Evolutionary conservation across 1,284 basidiomycete species (phyloP).

Genomic region (Cryptococcus amylolentus): DNA sequence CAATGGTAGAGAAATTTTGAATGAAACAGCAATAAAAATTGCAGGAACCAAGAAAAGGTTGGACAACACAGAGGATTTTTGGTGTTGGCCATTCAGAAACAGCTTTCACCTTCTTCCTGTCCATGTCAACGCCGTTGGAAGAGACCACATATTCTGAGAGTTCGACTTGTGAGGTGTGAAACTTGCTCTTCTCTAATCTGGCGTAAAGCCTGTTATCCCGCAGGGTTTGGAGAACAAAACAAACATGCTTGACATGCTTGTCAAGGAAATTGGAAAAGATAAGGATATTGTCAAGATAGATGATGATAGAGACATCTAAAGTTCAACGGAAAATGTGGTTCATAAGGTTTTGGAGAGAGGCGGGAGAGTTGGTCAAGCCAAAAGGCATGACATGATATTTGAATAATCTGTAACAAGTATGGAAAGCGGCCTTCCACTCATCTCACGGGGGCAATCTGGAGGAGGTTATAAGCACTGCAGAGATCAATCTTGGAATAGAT

Average conservation of each 20-base stretch:
- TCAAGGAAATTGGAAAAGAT: constrained; percentile 52
- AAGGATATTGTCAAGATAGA: constrained; percentile 48
- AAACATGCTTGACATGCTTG: constrained; percentile 33
- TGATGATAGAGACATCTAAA: constrained; percentile 32
- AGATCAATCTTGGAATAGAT: not conserved
- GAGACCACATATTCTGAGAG: constrained; percentile 3
- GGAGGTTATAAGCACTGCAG: not conserved
- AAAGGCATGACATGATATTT: constrained; percentile 51
- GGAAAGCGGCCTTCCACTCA: constrained; percentile 37
- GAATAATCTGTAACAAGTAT: constrained; percentile 42
- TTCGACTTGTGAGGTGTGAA: constrained; percentile 18
- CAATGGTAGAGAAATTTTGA: not conserved
- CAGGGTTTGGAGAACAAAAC: constrained; percentile 47
- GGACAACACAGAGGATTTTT: not conserved
- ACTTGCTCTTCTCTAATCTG: constrained; percentile 51
- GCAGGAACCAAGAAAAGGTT: not conserved
- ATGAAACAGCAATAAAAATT: not conserved
- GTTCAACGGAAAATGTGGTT: constrained; percentile 34
- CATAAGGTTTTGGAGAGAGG: constrained; percentile 46
- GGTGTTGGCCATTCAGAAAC: constrained; percentile 5
- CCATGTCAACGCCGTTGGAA: constrained; percentile 1
- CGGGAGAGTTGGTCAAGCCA: constrained; percentile 51
- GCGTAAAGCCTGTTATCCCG: constrained; percentile 41
- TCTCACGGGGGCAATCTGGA: constrained; percentile 12
- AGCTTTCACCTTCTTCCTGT: constrained; percentile 4